A percentile compares a stretch with the other conserved stretches of the same genome.
Conservation (phyloP, 306 rosid genomes). For the Glycine latifolia region DNA sequence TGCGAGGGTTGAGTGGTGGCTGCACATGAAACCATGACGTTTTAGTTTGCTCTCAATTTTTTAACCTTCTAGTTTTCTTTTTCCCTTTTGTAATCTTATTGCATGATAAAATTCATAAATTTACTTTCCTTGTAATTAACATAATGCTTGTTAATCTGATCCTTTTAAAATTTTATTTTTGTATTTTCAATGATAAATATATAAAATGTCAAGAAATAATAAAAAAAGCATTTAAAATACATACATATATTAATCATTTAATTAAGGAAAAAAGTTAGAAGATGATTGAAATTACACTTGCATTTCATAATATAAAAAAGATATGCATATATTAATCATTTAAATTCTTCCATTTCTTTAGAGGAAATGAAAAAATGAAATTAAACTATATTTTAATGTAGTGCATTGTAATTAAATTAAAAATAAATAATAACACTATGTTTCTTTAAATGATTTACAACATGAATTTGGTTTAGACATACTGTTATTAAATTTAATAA, state of each 20-base stretch:
- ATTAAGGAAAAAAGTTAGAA: neutral
- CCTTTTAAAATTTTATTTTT: no score
- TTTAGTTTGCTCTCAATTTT: neutral
- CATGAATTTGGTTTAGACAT: no score
- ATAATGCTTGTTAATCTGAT: no score
- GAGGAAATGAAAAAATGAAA: neutral
- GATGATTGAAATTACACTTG: neutral
- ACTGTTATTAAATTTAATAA: no score
- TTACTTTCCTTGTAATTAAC: no score
- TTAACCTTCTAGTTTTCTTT: neutral
- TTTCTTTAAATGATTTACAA: neutral
- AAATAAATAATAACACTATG: neutral
- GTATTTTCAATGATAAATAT: no score
- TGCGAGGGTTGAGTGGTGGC: constrained; percentile 64
- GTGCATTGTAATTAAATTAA: neutral
- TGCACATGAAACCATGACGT: constrained; percentile 29
- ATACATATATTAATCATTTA: no score
- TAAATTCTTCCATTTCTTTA: neutral
- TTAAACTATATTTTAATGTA: neutral
- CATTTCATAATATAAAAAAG: neutral
- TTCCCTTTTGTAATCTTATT: no score
- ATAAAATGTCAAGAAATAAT: no score
- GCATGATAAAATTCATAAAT: no score
- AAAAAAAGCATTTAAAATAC: no score
- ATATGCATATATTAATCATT: neutral